Evolutionary conservation across 495 filamentous ascomycete genomes (phyloP).

Genomic region (Opeltia flavorubescens): DNA sequence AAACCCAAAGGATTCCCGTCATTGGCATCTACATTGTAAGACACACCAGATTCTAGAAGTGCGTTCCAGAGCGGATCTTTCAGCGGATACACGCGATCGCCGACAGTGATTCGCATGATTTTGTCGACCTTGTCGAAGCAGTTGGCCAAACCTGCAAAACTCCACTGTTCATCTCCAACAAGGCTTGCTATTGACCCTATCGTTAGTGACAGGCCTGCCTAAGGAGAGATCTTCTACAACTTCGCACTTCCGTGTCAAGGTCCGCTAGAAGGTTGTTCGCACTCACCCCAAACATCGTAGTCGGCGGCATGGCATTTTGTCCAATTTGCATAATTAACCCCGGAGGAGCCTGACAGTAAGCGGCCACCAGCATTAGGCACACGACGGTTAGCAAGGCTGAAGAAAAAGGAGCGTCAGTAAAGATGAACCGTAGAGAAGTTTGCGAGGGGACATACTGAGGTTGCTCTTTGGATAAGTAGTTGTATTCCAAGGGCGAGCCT

Average conservation of each 20-base stretch:
- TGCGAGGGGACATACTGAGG: slow-evolving; percentile 21
- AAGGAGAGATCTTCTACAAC: slow-evolving; percentile 19
- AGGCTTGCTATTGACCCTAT: slow-evolving; percentile 21
- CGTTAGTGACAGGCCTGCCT: slow-evolving; percentile 21
- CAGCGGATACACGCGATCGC: slow-evolving; percentile 20
- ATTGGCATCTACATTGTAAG: slow-evolving; percentile 17
- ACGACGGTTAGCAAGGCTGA: no score
- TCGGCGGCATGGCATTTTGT: slow-evolving; percentile 22
- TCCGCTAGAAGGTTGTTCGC: no score
- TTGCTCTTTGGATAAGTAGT: slow-evolving; percentile 23
- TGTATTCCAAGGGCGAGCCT: slow-evolving; percentile 21
- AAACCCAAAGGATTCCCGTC: slow-evolving; percentile 20
- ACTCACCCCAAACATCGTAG: slow-evolving; percentile 27
- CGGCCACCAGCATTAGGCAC: slow-evolving; percentile 23
- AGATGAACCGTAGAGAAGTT: no score
- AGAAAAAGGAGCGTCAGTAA: no score
- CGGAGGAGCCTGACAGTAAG: slow-evolving; percentile 23
- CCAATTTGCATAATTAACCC: slow-evolving; percentile 25
- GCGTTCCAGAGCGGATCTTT: slow-evolving; percentile 11
- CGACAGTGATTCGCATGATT: slow-evolving; percentile 12
- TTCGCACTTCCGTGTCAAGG: no score
- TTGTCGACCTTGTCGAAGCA: slow-evolving; percentile 17
- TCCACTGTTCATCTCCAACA: slow-evolving; percentile 12
- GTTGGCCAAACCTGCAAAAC: background rate
- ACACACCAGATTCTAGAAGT: slow-evolving; percentile 18